Conservation (phyloP, 73 alveolate genomes). For the Paramecium sexaurelia region DNA sequence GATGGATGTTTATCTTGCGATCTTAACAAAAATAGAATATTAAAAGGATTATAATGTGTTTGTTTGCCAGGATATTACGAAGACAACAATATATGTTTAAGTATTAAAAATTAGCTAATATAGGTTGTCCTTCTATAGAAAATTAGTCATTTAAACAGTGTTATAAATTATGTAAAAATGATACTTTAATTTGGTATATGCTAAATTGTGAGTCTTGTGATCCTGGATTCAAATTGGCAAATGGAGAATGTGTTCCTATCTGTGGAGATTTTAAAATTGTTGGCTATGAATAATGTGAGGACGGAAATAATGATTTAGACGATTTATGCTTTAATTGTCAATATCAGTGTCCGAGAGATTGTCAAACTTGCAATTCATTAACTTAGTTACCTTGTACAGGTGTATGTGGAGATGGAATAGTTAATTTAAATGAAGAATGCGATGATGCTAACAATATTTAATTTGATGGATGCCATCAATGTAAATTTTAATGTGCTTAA, state of each 20-base stretch:
- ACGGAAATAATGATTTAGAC: neutral
- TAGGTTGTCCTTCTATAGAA: neutral
- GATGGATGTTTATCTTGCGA: neutral
- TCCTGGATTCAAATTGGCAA: neutral
- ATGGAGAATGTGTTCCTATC: neutral
- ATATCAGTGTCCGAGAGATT: neutral
- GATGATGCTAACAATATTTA: neutral
- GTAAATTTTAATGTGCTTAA: neutral
- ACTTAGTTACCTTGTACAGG: neutral
- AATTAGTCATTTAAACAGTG: neutral
- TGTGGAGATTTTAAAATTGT: neutral
- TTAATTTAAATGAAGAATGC: neutral
- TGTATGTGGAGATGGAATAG: neutral
- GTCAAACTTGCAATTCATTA: neutral
- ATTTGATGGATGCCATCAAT: neutral
- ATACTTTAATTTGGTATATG: neutral
- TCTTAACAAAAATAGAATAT: neutral
- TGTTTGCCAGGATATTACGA: neutral
- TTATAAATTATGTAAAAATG: neutral
- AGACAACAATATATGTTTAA: neutral
- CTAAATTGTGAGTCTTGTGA: neutral
- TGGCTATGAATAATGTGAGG: neutral
- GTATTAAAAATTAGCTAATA: neutral
- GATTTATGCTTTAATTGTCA: neutral
- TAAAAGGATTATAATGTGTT: neutral